phyloP scores from a whole-genome alignment of 306 rosid genomes.

The Prunus davidiana region DNA sequence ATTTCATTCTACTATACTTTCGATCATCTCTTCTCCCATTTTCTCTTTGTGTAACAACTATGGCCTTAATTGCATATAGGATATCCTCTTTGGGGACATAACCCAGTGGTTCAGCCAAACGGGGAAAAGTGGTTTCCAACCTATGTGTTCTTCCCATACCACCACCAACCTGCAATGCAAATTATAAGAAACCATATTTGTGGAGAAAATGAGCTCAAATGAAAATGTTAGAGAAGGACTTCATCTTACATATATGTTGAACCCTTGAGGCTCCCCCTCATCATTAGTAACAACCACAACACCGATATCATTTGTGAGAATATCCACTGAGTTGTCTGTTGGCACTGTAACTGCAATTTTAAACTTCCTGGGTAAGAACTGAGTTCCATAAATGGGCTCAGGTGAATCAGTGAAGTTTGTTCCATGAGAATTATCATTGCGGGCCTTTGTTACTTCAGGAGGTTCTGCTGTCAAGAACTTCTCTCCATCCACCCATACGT shows the following conservation, averaged over 20 bases:
- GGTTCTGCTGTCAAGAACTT: conserved; percentile 72
- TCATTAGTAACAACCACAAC: conserved; percentile 78
- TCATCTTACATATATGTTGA: conserved; percentile 81
- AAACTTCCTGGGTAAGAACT: conserved; percentile 95
- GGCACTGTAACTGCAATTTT: conserved; percentile 98
- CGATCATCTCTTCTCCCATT: conserved; percentile 98
- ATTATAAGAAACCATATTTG: conserved; percentile 19
- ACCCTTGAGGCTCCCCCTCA: conserved; percentile 85
- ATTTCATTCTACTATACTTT: conserved; percentile 92
- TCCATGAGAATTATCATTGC: conserved; percentile 90
- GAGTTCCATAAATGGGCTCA: conserved; percentile 96
- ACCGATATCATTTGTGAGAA: conserved; percentile 91
- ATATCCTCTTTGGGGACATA: conserved; percentile 95
- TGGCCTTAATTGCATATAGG: conserved; percentile 88
- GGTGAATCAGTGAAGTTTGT: conserved; percentile 88
- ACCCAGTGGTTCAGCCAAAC: conserved; percentile 84
- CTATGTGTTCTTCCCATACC: conserved; percentile 99
- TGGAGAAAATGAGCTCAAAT: conserved; percentile 1
- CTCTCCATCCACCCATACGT: conserved; percentile 98
- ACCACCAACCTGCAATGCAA: conserved; percentile 85
- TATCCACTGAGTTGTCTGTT: conserved; percentile 89
- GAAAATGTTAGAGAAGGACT: neutral
- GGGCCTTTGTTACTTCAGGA: conserved; percentile 75
- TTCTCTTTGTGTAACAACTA: conserved; percentile 92
- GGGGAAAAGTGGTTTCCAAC: conserved; percentile 81